Percentiles rank a stretch among this genome's conserved stretches.
These are phyloP conservation scores for Dendrocalamus sinicus DNA, from an alignment of 176 grass and related monocot genomes.

Conservation along the genomic window DNA sequence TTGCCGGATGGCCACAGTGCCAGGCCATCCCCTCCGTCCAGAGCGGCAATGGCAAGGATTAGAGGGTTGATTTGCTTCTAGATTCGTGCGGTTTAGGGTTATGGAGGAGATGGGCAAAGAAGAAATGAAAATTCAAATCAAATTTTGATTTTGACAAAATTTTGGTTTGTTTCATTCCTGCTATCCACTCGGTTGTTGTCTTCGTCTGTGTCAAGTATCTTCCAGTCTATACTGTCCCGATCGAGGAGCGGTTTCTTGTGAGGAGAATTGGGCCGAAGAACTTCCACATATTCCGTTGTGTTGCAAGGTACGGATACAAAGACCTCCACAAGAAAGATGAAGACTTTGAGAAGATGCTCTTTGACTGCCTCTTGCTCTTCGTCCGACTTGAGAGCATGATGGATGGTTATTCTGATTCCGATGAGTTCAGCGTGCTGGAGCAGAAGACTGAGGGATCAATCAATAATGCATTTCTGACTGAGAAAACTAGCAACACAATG, in stretches of 20 bases:
- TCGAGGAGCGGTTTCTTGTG: constrained; percentile 87
- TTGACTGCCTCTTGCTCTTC: constrained; percentile 65
- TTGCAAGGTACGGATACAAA: constrained; percentile 92
- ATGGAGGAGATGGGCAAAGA: too few relatives aligned
- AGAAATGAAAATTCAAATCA: too few relatives aligned
- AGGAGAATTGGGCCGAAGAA: constrained; percentile 86
- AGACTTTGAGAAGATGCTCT: constrained; percentile 88
- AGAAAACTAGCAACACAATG: constrained; percentile 46
- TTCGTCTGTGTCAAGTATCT: constrained; percentile 98
- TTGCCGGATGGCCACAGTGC: too few relatives aligned
- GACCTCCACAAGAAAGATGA: constrained; percentile 93
- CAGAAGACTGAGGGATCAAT: neutral
- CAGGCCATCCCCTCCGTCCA: too few relatives aligned
- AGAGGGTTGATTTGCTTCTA: too few relatives aligned
- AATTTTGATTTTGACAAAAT: too few relatives aligned
- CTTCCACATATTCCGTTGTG: constrained; percentile 94
- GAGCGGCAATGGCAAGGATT: too few relatives aligned
- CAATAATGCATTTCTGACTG: constrained; percentile 28
- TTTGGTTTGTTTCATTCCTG: too few relatives aligned
- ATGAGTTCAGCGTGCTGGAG: constrained; percentile 62
- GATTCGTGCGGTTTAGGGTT: too few relatives aligned
- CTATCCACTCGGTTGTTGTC: constrained; percentile 90
- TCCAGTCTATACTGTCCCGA: constrained; percentile 86
- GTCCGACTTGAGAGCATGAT: constrained; percentile 93
- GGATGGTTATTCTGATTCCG: constrained; percentile 88